Evolutionary conservation across 306 rosid genomes (phyloP).

Genomic region (Vigna trinervia): DNA sequence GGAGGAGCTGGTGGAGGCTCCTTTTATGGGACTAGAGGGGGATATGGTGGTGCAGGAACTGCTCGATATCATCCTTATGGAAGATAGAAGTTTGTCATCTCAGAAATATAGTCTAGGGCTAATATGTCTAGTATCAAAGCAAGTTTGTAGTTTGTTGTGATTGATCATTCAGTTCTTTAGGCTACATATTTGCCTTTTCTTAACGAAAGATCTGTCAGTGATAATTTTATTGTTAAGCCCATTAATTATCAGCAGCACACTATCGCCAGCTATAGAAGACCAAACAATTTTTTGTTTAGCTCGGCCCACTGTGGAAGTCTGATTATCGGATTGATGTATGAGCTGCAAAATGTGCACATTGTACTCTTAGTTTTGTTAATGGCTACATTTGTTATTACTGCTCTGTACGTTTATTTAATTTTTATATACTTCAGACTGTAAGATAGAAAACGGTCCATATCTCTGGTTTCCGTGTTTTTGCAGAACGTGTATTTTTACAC

Average conservation of each 20-base stretch:
- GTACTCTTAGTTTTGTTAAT: constrained; percentile 39
- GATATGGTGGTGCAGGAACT: constrained; percentile 64
- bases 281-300: constrained; percentile 25
- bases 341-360: constrained; percentile 51
- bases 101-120: constrained; percentile 48
- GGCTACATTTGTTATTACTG: background rate
- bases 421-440: background rate
- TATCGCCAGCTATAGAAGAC: constrained; percentile 29
- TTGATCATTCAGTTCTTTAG: constrained; percentile 41
- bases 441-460: background rate
- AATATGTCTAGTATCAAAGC: constrained; percentile 40
- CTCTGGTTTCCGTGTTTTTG: background rate
- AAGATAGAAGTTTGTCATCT: constrained; percentile 53
- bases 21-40: constrained; percentile 88
- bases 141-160: constrained; percentile 44
- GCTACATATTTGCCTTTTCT: constrained; percentile 39
- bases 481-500: background rate
- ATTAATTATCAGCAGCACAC: constrained; percentile 18
- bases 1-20: constrained; percentile 76
- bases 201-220: constrained; percentile 14
- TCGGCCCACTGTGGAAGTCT: constrained; percentile 3
- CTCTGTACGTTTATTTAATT: background rate
- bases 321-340: constrained; percentile 32
- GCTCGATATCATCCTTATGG: constrained; percentile 97
- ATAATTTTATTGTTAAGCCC: background rate